These are phyloP conservation scores for Oryza glumipatula DNA, from an alignment of 176 grass and related monocot genomes.

Conservation along the genomic window DNA sequence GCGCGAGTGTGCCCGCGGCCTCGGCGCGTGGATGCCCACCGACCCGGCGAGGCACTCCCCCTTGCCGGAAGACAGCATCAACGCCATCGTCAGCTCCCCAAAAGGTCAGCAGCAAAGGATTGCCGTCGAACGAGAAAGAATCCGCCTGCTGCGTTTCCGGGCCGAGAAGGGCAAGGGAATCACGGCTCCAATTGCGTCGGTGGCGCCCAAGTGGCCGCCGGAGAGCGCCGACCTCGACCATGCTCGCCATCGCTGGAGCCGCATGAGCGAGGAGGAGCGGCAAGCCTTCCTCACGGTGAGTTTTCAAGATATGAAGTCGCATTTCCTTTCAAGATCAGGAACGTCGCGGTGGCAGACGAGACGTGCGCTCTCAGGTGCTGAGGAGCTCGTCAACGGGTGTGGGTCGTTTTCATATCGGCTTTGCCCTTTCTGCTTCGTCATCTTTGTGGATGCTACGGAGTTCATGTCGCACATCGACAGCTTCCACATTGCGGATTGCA, in stretches of 20 bases:
- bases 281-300: neutral
- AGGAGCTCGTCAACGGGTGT: neutral
- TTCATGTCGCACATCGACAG: neutral
- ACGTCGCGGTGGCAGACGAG: neutral
- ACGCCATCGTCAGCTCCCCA: no score
- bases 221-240: neutral
- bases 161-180: neutral
- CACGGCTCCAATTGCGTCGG: neutral
- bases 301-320: neutral
- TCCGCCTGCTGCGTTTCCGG: neutral
- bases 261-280: neutral
- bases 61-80: no score
- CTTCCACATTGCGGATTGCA: neutral
- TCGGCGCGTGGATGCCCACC: neutral
- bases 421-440: neutral
- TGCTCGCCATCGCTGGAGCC: neutral
- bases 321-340: neutral
- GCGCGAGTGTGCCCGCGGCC: neutral
- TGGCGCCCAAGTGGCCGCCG: neutral
- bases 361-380: neutral
- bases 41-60: no score
- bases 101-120: neutral
- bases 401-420: neutral
- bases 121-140: neutral
- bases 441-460: neutral